Percentiles rank a stretch among this genome's conserved stretches.
phyloP scores from a whole-genome alignment of 495 filamentous ascomycete genomes.

The Poronia punctata region DNA sequence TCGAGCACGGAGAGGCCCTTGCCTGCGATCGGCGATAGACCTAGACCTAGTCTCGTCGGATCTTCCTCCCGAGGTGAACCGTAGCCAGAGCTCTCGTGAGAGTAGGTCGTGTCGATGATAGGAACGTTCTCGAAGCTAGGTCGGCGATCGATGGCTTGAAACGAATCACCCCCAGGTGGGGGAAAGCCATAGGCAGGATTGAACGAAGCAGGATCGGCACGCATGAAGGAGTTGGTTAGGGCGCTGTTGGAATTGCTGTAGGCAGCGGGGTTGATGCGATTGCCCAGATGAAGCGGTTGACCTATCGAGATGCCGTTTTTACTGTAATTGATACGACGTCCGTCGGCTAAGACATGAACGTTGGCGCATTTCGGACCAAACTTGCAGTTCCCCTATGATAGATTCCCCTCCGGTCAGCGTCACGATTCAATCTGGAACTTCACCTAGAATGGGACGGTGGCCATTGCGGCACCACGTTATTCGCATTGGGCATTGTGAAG shows the following conservation, averaged over 20 bases:
- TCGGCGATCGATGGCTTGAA: constrained; percentile 37
- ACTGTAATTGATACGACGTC: constrained; percentile 75
- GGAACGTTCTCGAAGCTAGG: constrained; percentile 53
- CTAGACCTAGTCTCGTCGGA: constrained; percentile 47
- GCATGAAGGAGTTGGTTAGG: constrained; percentile 76
- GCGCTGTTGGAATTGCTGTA: constrained; percentile 59
- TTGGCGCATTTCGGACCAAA: constrained; percentile 96
- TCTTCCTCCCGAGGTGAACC: constrained; percentile 82
- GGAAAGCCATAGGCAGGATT: constrained; percentile 29
- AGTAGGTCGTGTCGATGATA: constrained; percentile 73
- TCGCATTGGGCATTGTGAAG: too few relatives aligned
- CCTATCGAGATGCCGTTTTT: constrained; percentile 48
- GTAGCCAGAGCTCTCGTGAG: constrained; percentile 69
- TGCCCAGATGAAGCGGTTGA: constrained; percentile 54
- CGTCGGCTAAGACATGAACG: constrained; percentile 90
- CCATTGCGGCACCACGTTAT: too few relatives aligned
- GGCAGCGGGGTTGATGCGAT: constrained; percentile 59
- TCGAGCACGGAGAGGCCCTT: constrained; percentile 80
- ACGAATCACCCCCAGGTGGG: constrained; percentile 30
- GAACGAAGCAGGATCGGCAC: constrained; percentile 51
- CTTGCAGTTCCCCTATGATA: constrained; percentile 95
- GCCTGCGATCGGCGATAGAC: constrained; percentile 63
- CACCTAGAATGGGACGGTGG: too few relatives aligned
- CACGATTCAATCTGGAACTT: too few relatives aligned
- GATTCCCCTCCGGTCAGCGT: too few relatives aligned